A percentile compares a stretch with the other conserved stretches of the same genome.
Conservation (phyloP, 2,329 filamentous ascomycete species). For the Aphanocladium album region DNA sequence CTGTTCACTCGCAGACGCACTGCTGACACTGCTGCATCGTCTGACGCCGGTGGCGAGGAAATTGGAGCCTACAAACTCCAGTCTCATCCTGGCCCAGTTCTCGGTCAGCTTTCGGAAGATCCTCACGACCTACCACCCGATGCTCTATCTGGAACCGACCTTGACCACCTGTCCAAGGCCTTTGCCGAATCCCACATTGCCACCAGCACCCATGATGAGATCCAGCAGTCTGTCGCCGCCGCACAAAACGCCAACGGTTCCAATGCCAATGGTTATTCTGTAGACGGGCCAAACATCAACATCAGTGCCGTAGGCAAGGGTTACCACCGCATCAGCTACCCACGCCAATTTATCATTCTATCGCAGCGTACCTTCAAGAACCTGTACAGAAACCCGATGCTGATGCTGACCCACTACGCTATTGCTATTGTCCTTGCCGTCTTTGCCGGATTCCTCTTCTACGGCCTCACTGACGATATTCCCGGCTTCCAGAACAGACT, state of each 20-base stretch:
- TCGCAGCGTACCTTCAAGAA: constrained; percentile 94
- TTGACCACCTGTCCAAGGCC: constrained; percentile 73
- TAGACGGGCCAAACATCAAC: constrained; percentile 44
- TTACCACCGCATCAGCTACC: constrained; percentile 74
- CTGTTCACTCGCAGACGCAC: constrained; percentile 78
- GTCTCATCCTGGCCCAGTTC: constrained; percentile 34
- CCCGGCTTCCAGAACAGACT: constrained; percentile 96
- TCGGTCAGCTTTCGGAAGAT: constrained; percentile 64
- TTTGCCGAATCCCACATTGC: constrained; percentile 78
- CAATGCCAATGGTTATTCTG: constrained; percentile 49
- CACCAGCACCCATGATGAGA: constrained; percentile 68
- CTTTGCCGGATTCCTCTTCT: constrained; percentile 92
- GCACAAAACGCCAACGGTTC: constrained; percentile 63
- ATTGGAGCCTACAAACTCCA: constrained; percentile 47
- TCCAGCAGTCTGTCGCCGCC: constrained; percentile 59
- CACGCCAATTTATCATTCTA: constrained; percentile 81
- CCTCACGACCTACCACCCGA: constrained; percentile 56
- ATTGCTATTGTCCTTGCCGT: constrained; percentile 93
- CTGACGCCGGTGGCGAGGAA: constrained; percentile 49
- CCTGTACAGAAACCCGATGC: constrained; percentile 91
- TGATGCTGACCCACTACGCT: constrained; percentile 98
- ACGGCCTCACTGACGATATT: constrained; percentile 92
- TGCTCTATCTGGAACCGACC: constrained; percentile 63
- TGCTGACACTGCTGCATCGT: constrained; percentile 57
- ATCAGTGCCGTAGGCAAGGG: constrained; percentile 64